Percentiles rank a stretch among this genome's conserved stretches.
These are phyloP conservation scores for Luzula sylvatica DNA, from an alignment of 176 grass and related monocot genomes.

Conservation along the genomic window DNA sequence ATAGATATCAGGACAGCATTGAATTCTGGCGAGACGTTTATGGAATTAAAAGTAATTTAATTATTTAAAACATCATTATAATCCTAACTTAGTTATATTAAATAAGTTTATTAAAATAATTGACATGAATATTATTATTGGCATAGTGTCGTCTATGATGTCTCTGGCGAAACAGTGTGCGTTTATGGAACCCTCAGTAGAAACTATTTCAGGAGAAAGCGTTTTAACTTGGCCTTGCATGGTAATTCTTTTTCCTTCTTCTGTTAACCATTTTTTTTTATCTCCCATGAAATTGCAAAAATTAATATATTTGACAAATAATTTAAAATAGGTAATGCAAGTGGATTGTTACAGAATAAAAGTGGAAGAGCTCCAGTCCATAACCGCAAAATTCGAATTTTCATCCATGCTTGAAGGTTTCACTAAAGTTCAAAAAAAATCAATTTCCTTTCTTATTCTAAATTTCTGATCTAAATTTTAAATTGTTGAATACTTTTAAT, in stretches of 20 bases:
- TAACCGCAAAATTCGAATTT: slow-evolving; percentile 61
- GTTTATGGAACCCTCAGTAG: slow-evolving; percentile 83
- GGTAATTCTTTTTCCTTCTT: slow-evolving; percentile 33
- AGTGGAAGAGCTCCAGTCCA: slow-evolving; percentile 67
- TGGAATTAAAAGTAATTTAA: slow-evolving; percentile 92
- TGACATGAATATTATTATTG: slow-evolving; percentile 11
- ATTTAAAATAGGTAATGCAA: slow-evolving; percentile 49
- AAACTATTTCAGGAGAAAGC: slow-evolving; percentile 92
- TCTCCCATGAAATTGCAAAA: too few relatives aligned
- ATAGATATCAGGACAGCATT: slow-evolving; percentile 75
- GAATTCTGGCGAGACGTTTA: slow-evolving; percentile 97
- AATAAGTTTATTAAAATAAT: not conserved
- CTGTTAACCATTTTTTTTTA: too few relatives aligned
- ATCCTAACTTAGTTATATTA: not conserved
- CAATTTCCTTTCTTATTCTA: slow-evolving; percentile 5
- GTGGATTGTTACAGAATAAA: slow-evolving; percentile 95
- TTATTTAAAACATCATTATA: not conserved
- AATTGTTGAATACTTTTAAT: not conserved
- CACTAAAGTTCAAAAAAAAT: slow-evolving; percentile 4
- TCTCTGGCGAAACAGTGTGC: slow-evolving; percentile 73
- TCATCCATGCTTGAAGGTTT: slow-evolving; percentile 87
- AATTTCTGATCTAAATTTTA: not conserved
- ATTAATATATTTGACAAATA: not conserved
- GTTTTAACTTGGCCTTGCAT: slow-evolving; percentile 85
- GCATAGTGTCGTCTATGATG: slow-evolving; percentile 79